Base-by-base conservation (phyloP, 2,329 filamentous ascomycete species). In the Fusarium piperis region DNA sequence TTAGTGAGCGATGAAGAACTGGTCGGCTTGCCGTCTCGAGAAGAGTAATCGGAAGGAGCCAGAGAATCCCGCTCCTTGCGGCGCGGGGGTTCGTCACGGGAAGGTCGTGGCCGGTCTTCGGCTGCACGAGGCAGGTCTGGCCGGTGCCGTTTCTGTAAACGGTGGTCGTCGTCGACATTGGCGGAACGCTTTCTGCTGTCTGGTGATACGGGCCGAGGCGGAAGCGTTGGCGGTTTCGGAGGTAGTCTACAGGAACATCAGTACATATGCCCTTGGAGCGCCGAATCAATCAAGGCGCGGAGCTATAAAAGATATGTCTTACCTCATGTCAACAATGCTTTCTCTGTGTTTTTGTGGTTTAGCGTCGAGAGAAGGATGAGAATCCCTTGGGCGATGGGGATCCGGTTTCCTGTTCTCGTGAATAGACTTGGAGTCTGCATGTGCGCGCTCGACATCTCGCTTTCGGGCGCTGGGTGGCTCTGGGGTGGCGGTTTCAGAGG, bases 171-270 rank as follows among this genome's bases (percentile, higher is more conserved):
- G 20, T 87, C 84, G 8, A 69, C 56, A 16, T 88, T 86, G 15
- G 80, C 77, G 12, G 76, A 67, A 41, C 86, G 85, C 78, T 88
- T 88, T 72, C 83, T 85, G 67, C 77, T 83, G 56, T 85, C 83
- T 9, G 82, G 84, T 39, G 81, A 85, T n/a, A 77, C 70, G 72
- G 81, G 77, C 74, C 82, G 67, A 58, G 82, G 74, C 51, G 82
- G 79, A 44, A 81, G 67, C 51, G 69, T 77, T 61, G 80, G 78
- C 13, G 82, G 80, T 71, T 82, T 84, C 16, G 79, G 79, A 20
- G 80, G 80, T 5, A 82, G 71, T 65, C 81, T 82, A 59, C 33
- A 39, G 56, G 28, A 57, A 16, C 16, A 68, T 76, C 73, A 77
- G 70, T 57, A 59, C 52, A n/a, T 60, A 46, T 30, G 44, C 39